Evolutionary conservation across 306 rosid species (phyloP), one percentile per base, ranked within the genome.

Genomic region (Rubus parviflorus): DNA sequence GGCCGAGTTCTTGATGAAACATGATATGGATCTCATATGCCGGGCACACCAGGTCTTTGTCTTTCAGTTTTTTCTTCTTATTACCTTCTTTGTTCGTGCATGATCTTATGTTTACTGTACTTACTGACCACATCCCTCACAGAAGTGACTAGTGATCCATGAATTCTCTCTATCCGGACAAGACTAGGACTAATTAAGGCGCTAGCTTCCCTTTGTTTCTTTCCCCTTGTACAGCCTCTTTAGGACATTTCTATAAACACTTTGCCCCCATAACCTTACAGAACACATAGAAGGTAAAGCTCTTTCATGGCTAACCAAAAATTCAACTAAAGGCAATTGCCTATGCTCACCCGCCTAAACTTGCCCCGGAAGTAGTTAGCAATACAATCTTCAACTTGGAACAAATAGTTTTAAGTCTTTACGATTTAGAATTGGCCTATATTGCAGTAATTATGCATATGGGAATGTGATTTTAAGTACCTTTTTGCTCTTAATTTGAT

Each of bases 11-110:
- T 81, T 94, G 87, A 89, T 86, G 81, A 92, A 94, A 72, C 90
- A 94, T 19, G 91, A 90, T 49, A 91, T 94, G 12, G 97, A 94
- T 79, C 97, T 94, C 37, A 81, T 94, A 0, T 94, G 97, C 75
- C 86, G 98, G 45, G 97, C 97, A 47, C 98, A 94, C 78, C 97
- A 94, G 90, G 97, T 89, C 25, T 48, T 22, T 38, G 5, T 61
- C 19, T 38, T 30, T 1, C 40, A 14, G 23, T 9, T 15, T 11
- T 10, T 14, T 23, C 52, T 30, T 46, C 4, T n/a, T 48, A 20
- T 20, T 37, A 0, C 22, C 20, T 43, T 16, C 43, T 48, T 72
- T 72, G 46, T 30, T 3, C 2, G 2, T 40, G 70, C 7, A 8
- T 52, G 20, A 46, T 57, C 37, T 5, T n/a, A 22, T 57, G 17